Evolutionary conservation across 306 rosid genomes (phyloP).

Genomic region (Castanea mollissima): DNA sequence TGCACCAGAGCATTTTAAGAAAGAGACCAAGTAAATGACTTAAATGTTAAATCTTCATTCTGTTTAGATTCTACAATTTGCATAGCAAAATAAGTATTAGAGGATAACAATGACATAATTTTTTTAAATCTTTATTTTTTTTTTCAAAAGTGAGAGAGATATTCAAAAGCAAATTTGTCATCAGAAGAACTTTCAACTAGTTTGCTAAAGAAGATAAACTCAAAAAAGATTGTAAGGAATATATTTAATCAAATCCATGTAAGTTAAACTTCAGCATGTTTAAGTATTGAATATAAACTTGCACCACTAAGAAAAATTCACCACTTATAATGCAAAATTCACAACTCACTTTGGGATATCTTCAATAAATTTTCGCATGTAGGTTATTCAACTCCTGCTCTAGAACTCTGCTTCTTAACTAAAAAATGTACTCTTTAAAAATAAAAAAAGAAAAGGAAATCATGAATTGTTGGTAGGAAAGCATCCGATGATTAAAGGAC

Average conservation of each 20-base stretch:
- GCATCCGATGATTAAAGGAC: neutral
- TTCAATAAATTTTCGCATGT: neutral
- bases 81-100: neutral
- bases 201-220: neutral
- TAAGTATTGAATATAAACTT: neutral
- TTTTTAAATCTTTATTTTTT: no score
- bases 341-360: neutral
- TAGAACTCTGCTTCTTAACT: no score
- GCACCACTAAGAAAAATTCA: neutral
- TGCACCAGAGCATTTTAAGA: constrained; percentile 30
- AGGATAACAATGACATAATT: neutral
- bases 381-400: neutral
- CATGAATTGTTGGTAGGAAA: neutral
- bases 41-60: neutral
- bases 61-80: neutral
- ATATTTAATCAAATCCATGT: neutral
- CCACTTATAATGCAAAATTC: neutral
- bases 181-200: neutral
- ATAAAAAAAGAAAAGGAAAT: no score
- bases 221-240: neutral
- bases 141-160: neutral
- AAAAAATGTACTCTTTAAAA: neutral
- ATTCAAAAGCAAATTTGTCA: neutral
- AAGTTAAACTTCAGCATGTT: neutral
- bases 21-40: neutral